Evolutionary conservation across 2,329 filamentous ascomycete genomes (phyloP), one percentile per base, ranked within the genome.

Genomic region (Ophiostoma angusticollis): DNA sequence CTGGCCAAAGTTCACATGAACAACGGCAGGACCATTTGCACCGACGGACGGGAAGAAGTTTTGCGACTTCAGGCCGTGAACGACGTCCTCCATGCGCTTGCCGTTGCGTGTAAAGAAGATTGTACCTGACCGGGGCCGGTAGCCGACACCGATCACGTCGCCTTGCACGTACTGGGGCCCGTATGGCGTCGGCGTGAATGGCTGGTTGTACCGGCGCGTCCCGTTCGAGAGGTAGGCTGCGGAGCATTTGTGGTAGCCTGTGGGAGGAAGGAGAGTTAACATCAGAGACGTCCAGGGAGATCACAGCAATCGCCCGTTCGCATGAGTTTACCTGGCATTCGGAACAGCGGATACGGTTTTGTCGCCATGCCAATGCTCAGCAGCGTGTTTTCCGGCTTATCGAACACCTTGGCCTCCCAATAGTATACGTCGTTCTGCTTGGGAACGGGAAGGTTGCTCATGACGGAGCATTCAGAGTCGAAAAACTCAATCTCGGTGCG

Each of bases 351-450:
- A 58, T 98, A 98, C 7, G 91, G 91, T 56, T 98, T 98, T 16
- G 91, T 98, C 32, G 84, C 83, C 68, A 98, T 83, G 49, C 91
- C 91, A 50, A 98, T 86, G 55, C 83, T 87, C 45, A 98, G 72
- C 48, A 85, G 64, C 0, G 85, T 93, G 43, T 66, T 76, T 47
- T 96, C 91, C 4, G 91, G 86, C 62, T 96, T 96, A 46, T 98
- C 91, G 62, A 93, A 98, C 38, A 98, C 81, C 67, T 98, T 98
- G 40, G 87, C 84, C 60, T 98, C 91, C 91, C 91, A 98, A 61
- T 98, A 98, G 60, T 98, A 98, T 9, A 96, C 89, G 54, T 98
- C 91, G 55, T 98, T 98, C 56, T 98, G 91, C 56, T 98, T 98
- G 12, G 91, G 91, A 7, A 98, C 85, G 1, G 91, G 91, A 29